Percentiles rank a stretch among this genome's conserved stretches.
Conservation (phyloP, 305 asterid species). For the Fraxinus xanthoxyloides region DNA sequence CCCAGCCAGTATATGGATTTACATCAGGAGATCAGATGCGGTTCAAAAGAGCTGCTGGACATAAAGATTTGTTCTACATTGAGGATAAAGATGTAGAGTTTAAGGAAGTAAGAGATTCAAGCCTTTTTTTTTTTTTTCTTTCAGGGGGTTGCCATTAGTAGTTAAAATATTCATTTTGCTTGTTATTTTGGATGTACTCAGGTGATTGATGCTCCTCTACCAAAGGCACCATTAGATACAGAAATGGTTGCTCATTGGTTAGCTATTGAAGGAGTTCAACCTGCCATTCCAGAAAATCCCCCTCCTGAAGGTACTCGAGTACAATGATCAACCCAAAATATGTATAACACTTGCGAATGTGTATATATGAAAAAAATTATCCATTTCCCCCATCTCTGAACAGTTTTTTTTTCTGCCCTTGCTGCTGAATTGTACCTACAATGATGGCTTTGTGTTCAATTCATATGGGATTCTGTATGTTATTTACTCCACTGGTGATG, state of each 20-base stretch:
- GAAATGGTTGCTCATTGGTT: constrained; percentile 85
- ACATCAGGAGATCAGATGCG: constrained; percentile 83
- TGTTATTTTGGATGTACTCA: constrained; percentile 24
- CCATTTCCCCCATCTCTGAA: not conserved
- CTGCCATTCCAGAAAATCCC: constrained; percentile 95
- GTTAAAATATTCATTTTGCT: not conserved
- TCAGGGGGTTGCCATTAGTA: not conserved
- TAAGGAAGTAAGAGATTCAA: constrained; percentile 63
- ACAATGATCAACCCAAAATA: constrained; percentile 1
- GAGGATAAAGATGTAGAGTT: constrained; percentile 91
- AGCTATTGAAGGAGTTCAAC: constrained; percentile 96
- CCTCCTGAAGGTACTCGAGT: constrained; percentile 79
- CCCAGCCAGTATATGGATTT: constrained; percentile 89
- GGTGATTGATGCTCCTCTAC: constrained; percentile 96
- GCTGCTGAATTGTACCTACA: not conserved
- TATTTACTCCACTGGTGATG: constrained; percentile 12
- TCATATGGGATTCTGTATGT: constrained; percentile 1
- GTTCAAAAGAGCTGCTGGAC: constrained; percentile 86
- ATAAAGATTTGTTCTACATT: constrained; percentile 84
- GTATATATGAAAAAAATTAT: not conserved
- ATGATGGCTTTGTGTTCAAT: not conserved
- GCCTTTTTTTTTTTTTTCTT: not conserved
- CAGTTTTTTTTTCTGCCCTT: not conserved
- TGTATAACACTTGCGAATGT: not conserved
- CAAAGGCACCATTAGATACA: constrained; percentile 86